Conservation (phyloP, 2,329 filamentous ascomycete genomes). For the Exophiala alcalophila region DNA sequence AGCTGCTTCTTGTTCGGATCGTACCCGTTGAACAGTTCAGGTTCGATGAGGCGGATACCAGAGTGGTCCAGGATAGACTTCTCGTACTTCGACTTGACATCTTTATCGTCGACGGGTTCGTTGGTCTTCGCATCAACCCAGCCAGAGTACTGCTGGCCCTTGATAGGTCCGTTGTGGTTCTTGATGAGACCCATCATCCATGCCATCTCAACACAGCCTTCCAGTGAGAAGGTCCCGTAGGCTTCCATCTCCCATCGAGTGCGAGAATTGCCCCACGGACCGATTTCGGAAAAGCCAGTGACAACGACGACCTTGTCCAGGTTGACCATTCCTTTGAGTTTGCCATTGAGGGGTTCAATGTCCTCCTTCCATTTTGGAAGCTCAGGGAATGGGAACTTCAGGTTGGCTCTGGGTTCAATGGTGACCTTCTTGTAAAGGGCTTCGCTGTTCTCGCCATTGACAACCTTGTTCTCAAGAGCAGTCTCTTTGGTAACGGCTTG, state of each 20-base stretch:
- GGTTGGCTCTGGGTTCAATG: constrained; percentile 90
- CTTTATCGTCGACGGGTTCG: constrained; percentile 96
- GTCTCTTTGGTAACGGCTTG: constrained; percentile 94
- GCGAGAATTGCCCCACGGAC: constrained; percentile 98
- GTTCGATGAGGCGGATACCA: constrained; percentile 95
- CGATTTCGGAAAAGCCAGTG: constrained; percentile 92
- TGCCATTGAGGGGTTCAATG: constrained; percentile 79
- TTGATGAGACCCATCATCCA: constrained; percentile 99
- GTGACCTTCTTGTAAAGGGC: constrained; percentile 91
- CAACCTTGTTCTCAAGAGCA: constrained; percentile 91
- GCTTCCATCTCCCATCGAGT: constrained; percentile 99
- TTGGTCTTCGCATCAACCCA: constrained; percentile 93
- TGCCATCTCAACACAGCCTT: constrained; percentile 98
- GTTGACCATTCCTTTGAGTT: constrained; percentile 96
- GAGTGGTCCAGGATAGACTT: constrained; percentile 94
- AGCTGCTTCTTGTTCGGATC: constrained; percentile 98
- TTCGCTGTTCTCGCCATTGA: constrained; percentile 91
- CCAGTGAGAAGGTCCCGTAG: constrained; percentile 90
- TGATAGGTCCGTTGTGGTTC: constrained; percentile 94
- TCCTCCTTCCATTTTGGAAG: constrained; percentile 91
- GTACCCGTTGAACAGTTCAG: constrained; percentile 93
- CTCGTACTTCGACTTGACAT: constrained; percentile 96
- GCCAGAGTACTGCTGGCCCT: constrained; percentile 93
- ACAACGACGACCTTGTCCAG: constrained; percentile 97
- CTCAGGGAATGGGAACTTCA: constrained; percentile 93